Base-by-base conservation (phyloP, 352 stramenopile species). In the Peronospora farinosa region DNA sequence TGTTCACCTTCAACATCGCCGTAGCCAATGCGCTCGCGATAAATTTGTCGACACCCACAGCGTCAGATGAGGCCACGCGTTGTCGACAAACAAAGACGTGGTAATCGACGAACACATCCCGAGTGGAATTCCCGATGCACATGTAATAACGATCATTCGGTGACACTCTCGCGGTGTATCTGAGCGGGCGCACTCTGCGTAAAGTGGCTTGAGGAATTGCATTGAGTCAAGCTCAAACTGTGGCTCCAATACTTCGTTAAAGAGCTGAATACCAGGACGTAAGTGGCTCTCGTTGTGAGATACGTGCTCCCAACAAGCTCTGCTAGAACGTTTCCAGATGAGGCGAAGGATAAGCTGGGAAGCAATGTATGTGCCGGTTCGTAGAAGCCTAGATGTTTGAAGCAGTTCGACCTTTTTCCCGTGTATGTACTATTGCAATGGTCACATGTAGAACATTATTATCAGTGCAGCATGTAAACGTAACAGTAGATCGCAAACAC, bases 41-140 rank as follows among this genome's bases (percentile, higher is more conserved):
- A 48, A 43, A 46, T 13, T 17, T 32, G 16, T 59, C 50, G 55
- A 63, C 55, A 27, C 40, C 40, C 27, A 39, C 28, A 5, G 54
- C 48, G 41, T 57, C 55, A 63, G 49, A 47, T 44, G 38, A 43
- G 23, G 50, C 7, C 39, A 3, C n/a, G 9, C 39, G 48, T 7
- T 39, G 49, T 19, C 32, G 23, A 32, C 36, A 56, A 57, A 57
- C 54, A 61, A 51, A 2, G 47, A 46, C 54, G 33, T 33, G 46
- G 47, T 40, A 36, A 50, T 45, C 30, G n/a, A 40, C 30, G 32
- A 51, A 17, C 55, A 63, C 21, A 63, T 63, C 55, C 36, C n/a
- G n/a, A n/a, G n/a, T n/a, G n/a, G n/a, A n/a, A n/a, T n/a, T n/a
- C n/a, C n/a, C n/a, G n/a, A n/a, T n/a, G n/a, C n/a, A n/a, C n/a